Evolutionary conservation across 163 green algal genomes (phyloP), one percentile per base, ranked within the genome.

Genomic region (Chloroidium sp.): DNA sequence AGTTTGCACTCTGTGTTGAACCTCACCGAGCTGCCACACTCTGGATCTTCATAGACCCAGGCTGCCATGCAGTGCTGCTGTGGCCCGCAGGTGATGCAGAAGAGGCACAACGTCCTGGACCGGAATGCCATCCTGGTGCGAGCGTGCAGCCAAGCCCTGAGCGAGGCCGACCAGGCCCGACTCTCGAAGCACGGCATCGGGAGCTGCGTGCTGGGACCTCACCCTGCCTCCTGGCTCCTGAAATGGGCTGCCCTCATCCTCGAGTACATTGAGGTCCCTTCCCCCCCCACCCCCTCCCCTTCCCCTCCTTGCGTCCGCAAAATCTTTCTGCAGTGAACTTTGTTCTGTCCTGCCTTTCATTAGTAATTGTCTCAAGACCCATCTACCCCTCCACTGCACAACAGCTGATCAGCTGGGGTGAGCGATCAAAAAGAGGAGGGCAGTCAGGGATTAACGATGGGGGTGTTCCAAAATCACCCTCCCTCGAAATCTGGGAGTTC

Each of bases 91-190:
- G 85, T 97, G 4, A 91, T 98, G 80, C 85, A 86, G 68, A 58
- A 84, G 61, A 81, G 88, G 62, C 95, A 98, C 88, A 93, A 80
- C 79, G 93, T 98, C 82, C 89, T 98, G 72, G 86, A 96, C 80
- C 91, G 95, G 13, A 90, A 96, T 77, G 89, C 83, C 2, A 83
- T 95, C 72, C 85, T 98, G 76, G 83, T 95, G 59, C 79, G 82
- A 0, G 92, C 93, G 13, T 88, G 85, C 78, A 82, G 36, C 0
- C 87, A 94, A 82, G 79, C 87, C 0, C 64, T 98, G 6, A 91
- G 69, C 3, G 68, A 81, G 1, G 84, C 78, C 0, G 93, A 98
- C 84, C 57, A 57, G 10, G 62, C 61, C 2, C 80, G 89, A 0
- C 84, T 98, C 60, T 72, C 85, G 80, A 84, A 81, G 61, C 61